Conservation (phyloP, 1,139 yeast genomes). For the Debaryomycetaceae sp. region DNA sequence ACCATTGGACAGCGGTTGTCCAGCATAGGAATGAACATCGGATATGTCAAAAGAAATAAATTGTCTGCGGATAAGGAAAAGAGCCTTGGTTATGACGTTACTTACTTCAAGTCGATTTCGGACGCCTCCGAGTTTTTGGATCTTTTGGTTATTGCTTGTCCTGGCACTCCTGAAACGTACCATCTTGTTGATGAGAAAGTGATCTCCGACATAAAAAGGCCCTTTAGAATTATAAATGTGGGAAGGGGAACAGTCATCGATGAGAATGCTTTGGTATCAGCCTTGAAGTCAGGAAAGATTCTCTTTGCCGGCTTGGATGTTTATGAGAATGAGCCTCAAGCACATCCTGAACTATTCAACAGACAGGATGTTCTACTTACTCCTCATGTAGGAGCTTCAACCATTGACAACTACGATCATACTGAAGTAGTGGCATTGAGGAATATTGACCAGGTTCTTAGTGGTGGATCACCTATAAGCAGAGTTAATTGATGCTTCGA, state of each 20-base stretch:
- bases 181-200: conserved; percentile 51
- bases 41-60: conserved; percentile 56
- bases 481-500: conserved; percentile 28
- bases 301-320: conserved; percentile 80
- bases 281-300: conserved; percentile 64
- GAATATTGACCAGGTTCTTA: conserved; percentile 41
- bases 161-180: conserved; percentile 57
- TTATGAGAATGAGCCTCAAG: conserved; percentile 63
- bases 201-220: conserved; percentile 45
- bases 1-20: conserved; percentile 56
- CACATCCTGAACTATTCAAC: conserved; percentile 48
- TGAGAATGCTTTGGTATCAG: conserved; percentile 66
- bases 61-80: conserved; percentile 36
- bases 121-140: conserved; percentile 43
- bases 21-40: conserved; percentile 63
- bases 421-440: conserved; percentile 46
- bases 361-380: conserved; percentile 70
- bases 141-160: conserved; percentile 64
- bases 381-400: conserved; percentile 78
- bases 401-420: conserved; percentile 45
- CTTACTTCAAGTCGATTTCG: conserved; percentile 38
- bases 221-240: conserved; percentile 67
- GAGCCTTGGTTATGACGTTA: conserved; percentile 41
- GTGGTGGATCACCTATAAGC: conserved; percentile 20
- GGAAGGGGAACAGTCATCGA: conserved; percentile 76